Percentiles rank a stretch among this genome's conserved stretches.
phyloP scores from a whole-genome alignment of 2,329 filamentous ascomycete species.

The Botryotinia globosa region DNA sequence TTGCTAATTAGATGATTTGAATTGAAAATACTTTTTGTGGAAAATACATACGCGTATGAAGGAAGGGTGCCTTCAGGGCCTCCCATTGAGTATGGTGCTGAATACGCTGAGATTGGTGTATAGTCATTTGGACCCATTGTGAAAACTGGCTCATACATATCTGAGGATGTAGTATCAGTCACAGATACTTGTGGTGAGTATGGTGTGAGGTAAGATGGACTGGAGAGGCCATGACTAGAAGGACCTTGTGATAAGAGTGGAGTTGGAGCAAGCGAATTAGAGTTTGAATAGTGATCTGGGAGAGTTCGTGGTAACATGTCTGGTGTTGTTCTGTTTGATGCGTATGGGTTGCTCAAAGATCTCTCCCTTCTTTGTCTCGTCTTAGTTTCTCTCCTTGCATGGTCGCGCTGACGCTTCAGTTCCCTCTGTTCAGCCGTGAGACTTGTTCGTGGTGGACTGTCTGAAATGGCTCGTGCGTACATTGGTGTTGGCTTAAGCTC shows the following conservation, averaged over 20 bases:
- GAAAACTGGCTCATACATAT: constrained; percentile 37
- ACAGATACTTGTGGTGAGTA: constrained; percentile 32
- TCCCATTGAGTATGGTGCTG: constrained; percentile 33
- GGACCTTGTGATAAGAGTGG: constrained; percentile 36
- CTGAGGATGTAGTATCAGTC: constrained; percentile 28
- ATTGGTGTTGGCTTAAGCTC: constrained; percentile 36
- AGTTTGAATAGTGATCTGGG: constrained; percentile 31
- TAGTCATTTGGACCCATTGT: constrained; percentile 36
- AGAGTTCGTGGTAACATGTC: constrained; percentile 37
- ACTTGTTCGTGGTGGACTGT: constrained; percentile 54
- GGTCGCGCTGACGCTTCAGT: constrained; percentile 59
- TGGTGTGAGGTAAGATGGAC: constrained; percentile 33
- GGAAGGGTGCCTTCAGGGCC: constrained; percentile 28
- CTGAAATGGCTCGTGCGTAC: constrained; percentile 43
- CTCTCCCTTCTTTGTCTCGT: constrained; percentile 49
- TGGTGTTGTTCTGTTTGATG: constrained; percentile 35
- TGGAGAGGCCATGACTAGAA: constrained; percentile 30
- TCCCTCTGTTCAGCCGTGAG: constrained; percentile 61
- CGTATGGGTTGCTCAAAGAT: constrained; percentile 38
- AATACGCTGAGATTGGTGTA: constrained; percentile 31
- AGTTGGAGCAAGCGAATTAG: constrained; percentile 35
- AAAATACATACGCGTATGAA: constrained; percentile 30
- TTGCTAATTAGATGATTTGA: constrained; percentile 18
- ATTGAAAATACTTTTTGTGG: not conserved
- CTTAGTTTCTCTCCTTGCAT: constrained; percentile 57